Evolutionary conservation across 2,329 filamentous ascomycete genomes (phyloP), one percentile per base, ranked within the genome.

Genomic region (Alternaria ventricosa): DNA sequence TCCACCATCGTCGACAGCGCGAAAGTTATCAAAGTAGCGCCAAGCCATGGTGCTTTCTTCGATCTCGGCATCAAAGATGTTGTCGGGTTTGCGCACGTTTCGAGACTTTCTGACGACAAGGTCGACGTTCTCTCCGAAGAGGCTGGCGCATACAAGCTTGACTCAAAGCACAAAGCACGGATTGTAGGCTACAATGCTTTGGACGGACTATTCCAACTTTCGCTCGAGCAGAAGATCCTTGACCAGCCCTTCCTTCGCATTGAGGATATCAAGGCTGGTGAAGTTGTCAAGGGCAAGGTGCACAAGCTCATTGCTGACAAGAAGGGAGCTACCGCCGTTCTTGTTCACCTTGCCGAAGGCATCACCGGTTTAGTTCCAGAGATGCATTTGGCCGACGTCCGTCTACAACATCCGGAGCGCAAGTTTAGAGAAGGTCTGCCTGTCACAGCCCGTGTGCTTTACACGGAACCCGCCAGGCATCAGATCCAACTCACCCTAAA

Each of bases 81-180:
- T 3, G 84, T 88, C n/a, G 93, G 93, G 10, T 99, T 97, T 75
- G 94, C 96, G 22, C 96, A 99, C 79, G 96, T 99, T 68, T 99
- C 96, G 1, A 89, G 92, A 67, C 87, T 99, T 65, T 92, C 95
- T 63, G 95, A 99, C 78, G 90, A 91, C 70, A 97, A 96, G 78
- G 87, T 97, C 57, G 96, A 98, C 67, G 88, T 88, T 1, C 84
- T 99, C 6, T 92, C 92, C 13, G 88, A 93, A 67, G 85, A 88
- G 4, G 89, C 89, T 18, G 96, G 96, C 0, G 86, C 90, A 3
- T 97, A 90, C 83, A 92, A 93, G 79, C 77, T 92, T 20, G 93
- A 89, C 44, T 91, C 94, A 0, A 87, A 87, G 15, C 96, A 99
- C 80, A 88, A 89, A 55, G 93, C 91, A 44, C 90, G 96, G 64